phyloP scores from a whole-genome alignment of 441 rosid species.

The Pelargonium fulgidum region DNA sequence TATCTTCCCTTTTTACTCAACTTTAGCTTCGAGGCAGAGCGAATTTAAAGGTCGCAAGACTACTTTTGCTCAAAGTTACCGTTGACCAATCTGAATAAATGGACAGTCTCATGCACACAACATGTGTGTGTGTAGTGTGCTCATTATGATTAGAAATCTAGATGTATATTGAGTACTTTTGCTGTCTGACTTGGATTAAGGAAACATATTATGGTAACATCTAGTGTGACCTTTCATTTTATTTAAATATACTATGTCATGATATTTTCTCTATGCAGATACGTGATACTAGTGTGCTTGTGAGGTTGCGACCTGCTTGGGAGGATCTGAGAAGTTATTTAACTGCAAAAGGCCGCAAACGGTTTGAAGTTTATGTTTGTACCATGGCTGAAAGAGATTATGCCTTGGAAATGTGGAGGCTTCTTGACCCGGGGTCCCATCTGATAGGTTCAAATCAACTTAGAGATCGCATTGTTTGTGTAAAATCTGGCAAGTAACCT shows the following conservation, averaged over 20 bases:
- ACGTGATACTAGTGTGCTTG: conserved; percentile 96
- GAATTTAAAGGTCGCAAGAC: neutral
- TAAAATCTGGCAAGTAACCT: conserved; percentile 66
- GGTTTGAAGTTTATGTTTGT: conserved; percentile 94
- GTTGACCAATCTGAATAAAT: neutral
- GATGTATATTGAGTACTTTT: neutral
- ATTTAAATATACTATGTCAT: neutral
- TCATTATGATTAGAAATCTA: neutral
- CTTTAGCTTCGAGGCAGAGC: neutral
- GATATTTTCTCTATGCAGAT: conserved; percentile 39
- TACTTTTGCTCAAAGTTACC: neutral
- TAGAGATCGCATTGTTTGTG: conserved; percentile 75
- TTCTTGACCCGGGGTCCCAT: conserved; percentile 86
- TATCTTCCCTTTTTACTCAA: neutral
- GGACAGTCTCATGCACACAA: neutral
- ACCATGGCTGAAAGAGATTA: conserved; percentile 98
- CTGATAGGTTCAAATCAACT: conserved; percentile 71
- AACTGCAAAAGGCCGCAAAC: conserved; percentile 78
- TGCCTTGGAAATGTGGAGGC: conserved; percentile 98
- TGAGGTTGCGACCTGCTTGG: conserved; percentile 93
- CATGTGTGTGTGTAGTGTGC: neutral
- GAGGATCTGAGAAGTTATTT: conserved; percentile 85
- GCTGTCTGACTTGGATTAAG: neutral
- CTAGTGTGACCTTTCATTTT: neutral
- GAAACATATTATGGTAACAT: neutral